Percentiles rank a stretch among this genome's conserved stretches.
Conservation (phyloP, 805 yeast genomes). For the Hanseniaspora singularis region DNA sequence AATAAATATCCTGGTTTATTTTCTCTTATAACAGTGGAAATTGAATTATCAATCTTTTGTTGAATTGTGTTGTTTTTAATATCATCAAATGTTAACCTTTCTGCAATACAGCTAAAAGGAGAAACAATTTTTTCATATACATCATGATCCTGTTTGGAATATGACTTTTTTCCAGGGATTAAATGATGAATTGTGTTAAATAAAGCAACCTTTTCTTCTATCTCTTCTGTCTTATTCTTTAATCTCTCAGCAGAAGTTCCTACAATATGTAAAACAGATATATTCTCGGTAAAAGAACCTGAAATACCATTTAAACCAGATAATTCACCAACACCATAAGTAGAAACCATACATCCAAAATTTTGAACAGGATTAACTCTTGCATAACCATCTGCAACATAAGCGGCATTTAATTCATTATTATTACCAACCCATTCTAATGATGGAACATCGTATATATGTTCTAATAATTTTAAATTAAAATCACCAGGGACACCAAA, state of each 20-base stretch:
- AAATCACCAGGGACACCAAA: conserved; percentile 79
- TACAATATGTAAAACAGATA: conserved; percentile 72
- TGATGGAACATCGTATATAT: conserved; percentile 37
- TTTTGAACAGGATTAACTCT: conserved; percentile 41
- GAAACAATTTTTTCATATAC: conserved; percentile 54
- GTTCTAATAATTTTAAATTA: conserved; percentile 56
- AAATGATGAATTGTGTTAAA: conserved; percentile 51
- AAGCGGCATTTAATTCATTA: conserved; percentile 81
- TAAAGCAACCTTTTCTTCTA: conserved; percentile 76
- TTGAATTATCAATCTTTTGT: conserved; percentile 54
- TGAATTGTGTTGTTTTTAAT: conserved; percentile 24
- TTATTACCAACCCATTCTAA: conserved; percentile 64
- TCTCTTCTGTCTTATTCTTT: conserved; percentile 41
- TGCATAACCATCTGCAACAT: conserved; percentile 84
- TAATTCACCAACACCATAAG: conserved; percentile 84
- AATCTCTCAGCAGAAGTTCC: conserved; percentile 39
- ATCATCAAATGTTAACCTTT: conserved; percentile 35
- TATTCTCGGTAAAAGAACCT: conserved; percentile 72
- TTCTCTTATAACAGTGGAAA: conserved; percentile 40
- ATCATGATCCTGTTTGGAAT: conserved; percentile 47
- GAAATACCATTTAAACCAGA: conserved; percentile 73
- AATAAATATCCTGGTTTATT: conserved; percentile 75
- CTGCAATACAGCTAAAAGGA: conserved; percentile 43
- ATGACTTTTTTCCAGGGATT: conserved; percentile 37
- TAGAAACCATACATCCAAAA: conserved; percentile 52